These are phyloP conservation scores for Teratosphaeriaceae sp. DNA, from an alignment of 2,329 filamentous ascomycete species.

Conservation along the genomic window DNA sequence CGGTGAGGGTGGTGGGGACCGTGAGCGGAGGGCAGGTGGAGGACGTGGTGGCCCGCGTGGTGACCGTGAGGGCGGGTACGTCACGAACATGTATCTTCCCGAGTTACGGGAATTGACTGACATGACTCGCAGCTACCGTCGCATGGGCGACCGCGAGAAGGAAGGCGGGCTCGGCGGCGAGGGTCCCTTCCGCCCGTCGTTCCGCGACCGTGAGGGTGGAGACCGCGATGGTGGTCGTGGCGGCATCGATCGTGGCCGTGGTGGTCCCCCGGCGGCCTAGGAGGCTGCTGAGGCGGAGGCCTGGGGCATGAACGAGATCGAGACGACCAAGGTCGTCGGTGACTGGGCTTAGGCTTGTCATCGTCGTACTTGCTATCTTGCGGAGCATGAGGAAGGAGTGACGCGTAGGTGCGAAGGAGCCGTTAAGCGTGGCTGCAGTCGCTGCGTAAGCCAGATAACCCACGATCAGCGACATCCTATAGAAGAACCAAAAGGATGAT, in stretches of 20 bases:
- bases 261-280: constrained; percentile 54
- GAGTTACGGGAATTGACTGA: background rate
- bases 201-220: constrained; percentile 36
- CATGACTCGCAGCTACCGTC: constrained; percentile 21
- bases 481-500: too few species aligned
- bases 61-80: constrained; percentile 62
- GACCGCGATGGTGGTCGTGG: constrained; percentile 44
- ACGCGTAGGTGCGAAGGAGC: constrained; percentile 6
- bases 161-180: constrained; percentile 78
- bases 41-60: constrained; percentile 69
- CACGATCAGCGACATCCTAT: constrained; percentile 1
- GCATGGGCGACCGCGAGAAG: constrained; percentile 59
- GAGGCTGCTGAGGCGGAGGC: constrained; percentile 12
- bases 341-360: background rate
- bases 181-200: constrained; percentile 87
- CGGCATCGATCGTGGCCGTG: constrained; percentile 69
- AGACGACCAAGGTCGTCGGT: constrained; percentile 4
- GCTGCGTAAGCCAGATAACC: constrained; percentile 23
- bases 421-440: constrained; percentile 14
- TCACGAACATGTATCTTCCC: background rate
- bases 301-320: constrained; percentile 7
- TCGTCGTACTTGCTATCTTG: background rate
- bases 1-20: constrained; percentile 69
- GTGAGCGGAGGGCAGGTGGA: constrained; percentile 65
- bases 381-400: background rate